These are phyloP conservation scores for Lentinula detonsa DNA, from an alignment of 768 basidiomycete species.

Conservation along the genomic window DNA sequence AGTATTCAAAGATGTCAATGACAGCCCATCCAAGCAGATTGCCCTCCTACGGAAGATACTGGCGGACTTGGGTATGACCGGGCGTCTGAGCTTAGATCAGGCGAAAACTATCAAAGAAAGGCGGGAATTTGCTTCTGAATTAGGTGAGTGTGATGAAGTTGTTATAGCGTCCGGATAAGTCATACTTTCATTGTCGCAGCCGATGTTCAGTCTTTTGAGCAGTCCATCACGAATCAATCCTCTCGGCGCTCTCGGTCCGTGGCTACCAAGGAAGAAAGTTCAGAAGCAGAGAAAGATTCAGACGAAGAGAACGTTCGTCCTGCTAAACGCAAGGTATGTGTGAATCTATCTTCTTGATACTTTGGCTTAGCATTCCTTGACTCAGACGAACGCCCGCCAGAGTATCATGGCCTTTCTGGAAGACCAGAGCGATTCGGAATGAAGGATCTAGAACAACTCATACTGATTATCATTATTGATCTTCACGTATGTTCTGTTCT, in stretches of 20 bases:
- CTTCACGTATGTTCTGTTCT: neutral
- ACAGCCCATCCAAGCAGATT: constrained; percentile 57
- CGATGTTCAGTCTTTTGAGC: constrained; percentile 71
- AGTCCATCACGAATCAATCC: constrained; percentile 24
- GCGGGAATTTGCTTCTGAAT: constrained; percentile 72
- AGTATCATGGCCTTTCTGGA: constrained; percentile 69
- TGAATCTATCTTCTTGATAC: neutral
- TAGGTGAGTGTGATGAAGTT: constrained; percentile 38
- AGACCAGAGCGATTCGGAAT: constrained; percentile 69
- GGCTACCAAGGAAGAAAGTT: constrained; percentile 16
- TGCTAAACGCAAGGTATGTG: constrained; percentile 36
- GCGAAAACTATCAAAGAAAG: constrained; percentile 69
- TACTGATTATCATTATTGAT: neutral
- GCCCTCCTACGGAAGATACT: constrained; percentile 59
- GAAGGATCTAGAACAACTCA: constrained; percentile 3
- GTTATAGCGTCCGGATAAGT: neutral
- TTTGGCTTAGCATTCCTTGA: neutral
- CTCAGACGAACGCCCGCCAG: constrained; percentile 38
- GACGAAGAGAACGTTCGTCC: constrained; percentile 26
- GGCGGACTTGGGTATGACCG: constrained; percentile 72
- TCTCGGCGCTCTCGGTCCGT: constrained; percentile 20
- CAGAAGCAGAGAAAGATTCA: constrained; percentile 24
- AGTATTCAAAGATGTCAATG: constrained; percentile 52
- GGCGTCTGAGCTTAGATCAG: constrained; percentile 72
- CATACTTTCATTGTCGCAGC: constrained; percentile 31